phyloP scores from a whole-genome alignment of 2,329 filamentous ascomycete species.

The Beauveria brongniartii region DNA sequence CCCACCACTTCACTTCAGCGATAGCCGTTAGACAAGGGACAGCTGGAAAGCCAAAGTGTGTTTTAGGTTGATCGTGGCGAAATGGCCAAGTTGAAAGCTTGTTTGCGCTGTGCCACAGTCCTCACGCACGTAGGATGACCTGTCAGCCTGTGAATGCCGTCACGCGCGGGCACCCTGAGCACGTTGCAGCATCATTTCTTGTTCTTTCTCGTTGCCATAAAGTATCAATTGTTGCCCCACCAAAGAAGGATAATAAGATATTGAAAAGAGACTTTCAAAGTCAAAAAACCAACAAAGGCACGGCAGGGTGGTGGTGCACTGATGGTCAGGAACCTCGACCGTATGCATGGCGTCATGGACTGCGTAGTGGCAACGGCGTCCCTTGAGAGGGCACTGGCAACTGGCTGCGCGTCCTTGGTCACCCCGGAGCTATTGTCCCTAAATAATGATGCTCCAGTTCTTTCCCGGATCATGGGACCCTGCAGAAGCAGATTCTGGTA shows the following conservation, averaged over 20 bases:
- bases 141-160: too few species aligned
- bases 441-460: background rate
- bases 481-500: background rate
- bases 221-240: too few species aligned
- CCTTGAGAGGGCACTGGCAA: background rate
- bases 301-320: background rate
- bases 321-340: background rate
- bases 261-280: background rate
- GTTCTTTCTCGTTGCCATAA: too few species aligned
- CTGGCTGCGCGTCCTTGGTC: background rate
- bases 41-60: too few species aligned
- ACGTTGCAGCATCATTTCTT: too few species aligned
- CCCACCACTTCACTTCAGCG: too few species aligned
- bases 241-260: too few species aligned
- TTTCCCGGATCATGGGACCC: background rate
- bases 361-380: background rate
- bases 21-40: too few species aligned
- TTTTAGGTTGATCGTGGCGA: background rate
- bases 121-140: background rate
- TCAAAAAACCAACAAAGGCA: too few species aligned
- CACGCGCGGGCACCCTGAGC: too few species aligned
- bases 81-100: background rate
- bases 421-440: background rate
- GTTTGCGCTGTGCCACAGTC: background rate
- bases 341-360: background rate